These are phyloP conservation scores for Cymbopogon citratus DNA, from an alignment of 176 grass and related monocot genomes.

Conservation along the genomic window DNA sequence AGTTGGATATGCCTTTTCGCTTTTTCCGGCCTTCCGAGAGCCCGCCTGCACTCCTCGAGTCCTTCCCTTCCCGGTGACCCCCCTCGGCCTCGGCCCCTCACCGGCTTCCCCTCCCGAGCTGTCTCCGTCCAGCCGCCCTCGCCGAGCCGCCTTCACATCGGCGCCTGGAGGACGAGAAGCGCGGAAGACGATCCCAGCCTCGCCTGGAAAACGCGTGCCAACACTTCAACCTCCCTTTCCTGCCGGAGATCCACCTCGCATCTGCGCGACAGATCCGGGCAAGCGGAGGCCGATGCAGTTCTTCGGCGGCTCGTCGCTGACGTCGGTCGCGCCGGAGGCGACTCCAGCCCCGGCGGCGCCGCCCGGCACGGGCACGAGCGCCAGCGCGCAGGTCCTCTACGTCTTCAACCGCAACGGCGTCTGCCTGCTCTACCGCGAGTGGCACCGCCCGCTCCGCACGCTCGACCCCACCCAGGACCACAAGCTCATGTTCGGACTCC, in stretches of 20 bases:
- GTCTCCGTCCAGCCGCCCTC: background rate
- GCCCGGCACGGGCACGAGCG: slow-evolving; percentile 57
- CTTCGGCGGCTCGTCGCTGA: slow-evolving; percentile 67
- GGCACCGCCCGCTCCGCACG: slow-evolving; percentile 77
- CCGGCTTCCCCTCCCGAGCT: too few species aligned
- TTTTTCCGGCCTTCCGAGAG: too few species aligned
- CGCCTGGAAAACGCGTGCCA: background rate
- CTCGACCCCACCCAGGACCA: slow-evolving; percentile 74
- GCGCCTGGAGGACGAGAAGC: background rate
- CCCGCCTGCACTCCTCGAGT: too few species aligned
- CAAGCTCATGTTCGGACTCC: slow-evolving; percentile 97
- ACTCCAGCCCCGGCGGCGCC: slow-evolving; percentile 57
- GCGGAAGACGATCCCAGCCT: background rate
- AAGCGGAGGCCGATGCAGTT: slow-evolving; percentile 51
- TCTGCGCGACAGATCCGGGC: background rate
- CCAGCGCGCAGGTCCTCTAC: slow-evolving; percentile 80
- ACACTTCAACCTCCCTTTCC: background rate
- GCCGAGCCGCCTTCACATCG: background rate
- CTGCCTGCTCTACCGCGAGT: slow-evolving; percentile 93
- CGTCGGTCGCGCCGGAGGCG: slow-evolving; percentile 42
- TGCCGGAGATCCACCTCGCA: slow-evolving; percentile 19
- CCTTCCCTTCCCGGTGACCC: too few species aligned
- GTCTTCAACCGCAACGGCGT: slow-evolving; percentile 89
- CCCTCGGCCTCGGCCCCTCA: too few species aligned
- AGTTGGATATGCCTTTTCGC: too few species aligned